Evolutionary conservation across 1,284 basidiomycete species (phyloP), one percentile per base, ranked within the genome.

Genomic region (Mycena sp.): DNA sequence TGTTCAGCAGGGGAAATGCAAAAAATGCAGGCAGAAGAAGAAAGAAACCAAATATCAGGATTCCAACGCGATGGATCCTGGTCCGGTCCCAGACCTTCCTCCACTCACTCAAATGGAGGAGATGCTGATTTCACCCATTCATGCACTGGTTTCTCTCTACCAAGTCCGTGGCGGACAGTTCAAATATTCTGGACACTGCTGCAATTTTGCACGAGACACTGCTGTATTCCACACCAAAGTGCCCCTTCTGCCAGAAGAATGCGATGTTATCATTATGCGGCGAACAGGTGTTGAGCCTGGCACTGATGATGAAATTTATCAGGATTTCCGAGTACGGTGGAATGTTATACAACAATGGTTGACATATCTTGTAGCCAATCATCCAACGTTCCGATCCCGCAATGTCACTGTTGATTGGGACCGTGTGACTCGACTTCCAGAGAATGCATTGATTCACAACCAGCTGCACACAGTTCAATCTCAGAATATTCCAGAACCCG

Each of bases 61-160:
- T 2, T 16, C 19, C 3, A 69, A 69, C 25, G 6, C 38, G 9
- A 69, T 69, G 65, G 19, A 65, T 41, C 67, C 67, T 29, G 66
- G 67, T 10, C 12, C 10, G 12, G 16, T 45, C 3, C 65, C 67
- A 16, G 50, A 28, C 43, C 41, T 69, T 2, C 65, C 63, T 6
- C 29, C 32, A 11, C 51, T 69, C 2, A 61, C 57, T 17, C 67
- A 69, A 40, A 67, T 69, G 17, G 67, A 69, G 32, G 67, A 69
- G 28, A 69, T 69, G 25, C 41, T 67, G 7, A 67, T 69, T 12
- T 57, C 67, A 26, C 65, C 67, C 21, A 55, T 67, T 2, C 67
- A 69, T 65, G 62, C 65, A 14, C 51, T 69, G 28, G 54, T 63
- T 2, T 59, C 63, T 23, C 51, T 68, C n/a, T 69, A 61, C 19